A percentile compares a stretch with the other conserved stretches of the same genome.
Conservation (phyloP, 164 flowering plant genomes). For the Aristolochia contorta region DNA sequence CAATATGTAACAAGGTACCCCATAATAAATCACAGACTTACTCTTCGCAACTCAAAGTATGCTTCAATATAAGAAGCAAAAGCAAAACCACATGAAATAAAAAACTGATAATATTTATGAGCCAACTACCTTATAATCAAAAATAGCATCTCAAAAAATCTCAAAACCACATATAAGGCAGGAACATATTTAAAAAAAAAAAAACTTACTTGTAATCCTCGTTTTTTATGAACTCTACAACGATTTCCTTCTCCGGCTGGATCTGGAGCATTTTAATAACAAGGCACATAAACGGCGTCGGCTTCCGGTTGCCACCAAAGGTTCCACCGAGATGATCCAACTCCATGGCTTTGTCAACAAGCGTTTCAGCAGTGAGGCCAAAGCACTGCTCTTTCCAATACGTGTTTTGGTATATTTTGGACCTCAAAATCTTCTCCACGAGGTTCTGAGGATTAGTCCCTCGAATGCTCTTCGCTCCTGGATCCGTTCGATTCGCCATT, state of each 20-base stretch:
- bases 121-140: no score
- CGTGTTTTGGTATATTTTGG: conserved; percentile 85
- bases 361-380: conserved; percentile 91
- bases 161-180: no score
- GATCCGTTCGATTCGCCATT: conserved; percentile 98
- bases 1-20: no score
- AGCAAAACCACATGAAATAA: no score
- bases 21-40: no score
- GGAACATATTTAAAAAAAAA: background rate
- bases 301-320: conserved; percentile 77
- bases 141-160: no score
- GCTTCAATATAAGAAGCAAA: no score
- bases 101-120: no score
- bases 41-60: no score
- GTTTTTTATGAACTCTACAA: conserved; percentile 91
- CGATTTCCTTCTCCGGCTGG: conserved; percentile 97
- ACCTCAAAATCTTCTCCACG: conserved; percentile 82
- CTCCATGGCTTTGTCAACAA: conserved; percentile 98
- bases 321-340: conserved; percentile 92
- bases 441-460: conserved; percentile 96
- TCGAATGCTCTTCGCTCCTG: conserved; percentile 73
- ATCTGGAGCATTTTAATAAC: conserved; percentile 97
- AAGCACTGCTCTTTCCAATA: conserved; percentile 99
- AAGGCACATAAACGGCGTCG: conserved; percentile 90
- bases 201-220: conserved; percentile 79